Percentiles rank a stretch among this genome's conserved stretches.
These are phyloP conservation scores for Suillus discolor DNA, from an alignment of 768 basidiomycete species.

Conservation along the genomic window DNA sequence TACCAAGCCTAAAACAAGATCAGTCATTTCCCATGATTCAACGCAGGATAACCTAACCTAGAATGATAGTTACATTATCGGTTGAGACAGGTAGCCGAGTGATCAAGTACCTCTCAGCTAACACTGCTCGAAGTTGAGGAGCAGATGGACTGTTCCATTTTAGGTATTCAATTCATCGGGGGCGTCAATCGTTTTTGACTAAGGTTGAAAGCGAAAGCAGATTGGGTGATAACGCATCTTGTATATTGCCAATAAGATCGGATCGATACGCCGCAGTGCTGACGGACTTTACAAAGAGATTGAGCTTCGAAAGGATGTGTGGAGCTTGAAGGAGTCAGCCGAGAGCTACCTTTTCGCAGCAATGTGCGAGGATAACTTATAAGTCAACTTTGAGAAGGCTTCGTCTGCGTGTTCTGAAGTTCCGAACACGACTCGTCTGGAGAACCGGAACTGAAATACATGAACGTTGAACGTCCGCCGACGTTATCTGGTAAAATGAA, in stretches of 20 bases:
- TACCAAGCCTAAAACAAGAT: too few species aligned
- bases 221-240: slow-evolving; percentile 4
- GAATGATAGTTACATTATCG: not conserved
- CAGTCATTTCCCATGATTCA: not conserved
- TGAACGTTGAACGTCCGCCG: slow-evolving; percentile 6
- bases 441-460: slow-evolving; percentile 3
- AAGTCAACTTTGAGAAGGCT: not conserved
- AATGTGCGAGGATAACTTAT: not conserved
- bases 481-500: slow-evolving; percentile 6
- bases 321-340: not conserved
- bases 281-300: not conserved
- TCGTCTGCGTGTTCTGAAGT: not conserved
- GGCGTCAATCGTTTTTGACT: not conserved
- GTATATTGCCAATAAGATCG: not conserved
- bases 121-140: not conserved
- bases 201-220: not conserved
- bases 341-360: not conserved
- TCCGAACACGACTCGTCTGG: not conserved
- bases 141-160: not conserved
- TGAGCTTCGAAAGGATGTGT: slow-evolving; percentile 3
- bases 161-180: not conserved
- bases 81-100: not conserved
- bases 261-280: not conserved
- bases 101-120: not conserved
- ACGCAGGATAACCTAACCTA: not conserved